Evolutionary conservation across 306 rosid species (phyloP).

Genomic region (Fragaria vesca): DNA sequence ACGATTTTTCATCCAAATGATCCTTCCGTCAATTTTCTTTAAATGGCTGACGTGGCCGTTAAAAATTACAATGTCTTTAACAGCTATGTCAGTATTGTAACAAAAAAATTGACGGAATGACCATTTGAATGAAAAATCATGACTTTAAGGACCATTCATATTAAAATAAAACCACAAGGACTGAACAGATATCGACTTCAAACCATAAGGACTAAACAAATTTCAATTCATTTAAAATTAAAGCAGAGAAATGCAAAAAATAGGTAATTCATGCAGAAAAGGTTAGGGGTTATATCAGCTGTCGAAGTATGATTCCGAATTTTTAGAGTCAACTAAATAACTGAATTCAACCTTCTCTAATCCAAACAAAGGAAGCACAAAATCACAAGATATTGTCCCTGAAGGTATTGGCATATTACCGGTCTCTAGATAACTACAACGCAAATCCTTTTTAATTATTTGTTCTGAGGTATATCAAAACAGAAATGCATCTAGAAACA

Average conservation of each 20-base stretch:
- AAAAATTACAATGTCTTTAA: too few relatives aligned
- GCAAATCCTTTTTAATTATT: slow-evolving; percentile 18
- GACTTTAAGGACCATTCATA: too few relatives aligned
- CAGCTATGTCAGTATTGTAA: too few relatives aligned
- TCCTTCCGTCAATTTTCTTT: too few relatives aligned
- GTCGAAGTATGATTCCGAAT: not conserved
- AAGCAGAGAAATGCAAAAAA: not conserved
- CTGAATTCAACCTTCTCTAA: not conserved
- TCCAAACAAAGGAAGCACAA: slow-evolving; percentile 7
- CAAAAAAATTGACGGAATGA: too few relatives aligned
- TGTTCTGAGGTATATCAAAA: slow-evolving; percentile 23
- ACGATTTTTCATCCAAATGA: too few relatives aligned
- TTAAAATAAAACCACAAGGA: too few relatives aligned
- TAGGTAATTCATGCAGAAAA: not conserved
- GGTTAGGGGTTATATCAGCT: not conserved
- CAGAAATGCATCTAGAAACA: not conserved
- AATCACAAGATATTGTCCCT: slow-evolving; percentile 11
- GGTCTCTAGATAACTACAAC: slow-evolving; percentile 13
- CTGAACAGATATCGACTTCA: too few relatives aligned
- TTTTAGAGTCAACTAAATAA: not conserved
- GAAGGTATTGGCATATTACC: slow-evolving; percentile 13
- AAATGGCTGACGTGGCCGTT: too few relatives aligned
- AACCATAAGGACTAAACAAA: too few relatives aligned
- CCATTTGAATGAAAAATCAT: too few relatives aligned
- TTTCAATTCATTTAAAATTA: not conserved